Evolutionary conservation across 768 basidiomycete genomes (phyloP).

Genomic region (Mycena vulgaris): DNA sequence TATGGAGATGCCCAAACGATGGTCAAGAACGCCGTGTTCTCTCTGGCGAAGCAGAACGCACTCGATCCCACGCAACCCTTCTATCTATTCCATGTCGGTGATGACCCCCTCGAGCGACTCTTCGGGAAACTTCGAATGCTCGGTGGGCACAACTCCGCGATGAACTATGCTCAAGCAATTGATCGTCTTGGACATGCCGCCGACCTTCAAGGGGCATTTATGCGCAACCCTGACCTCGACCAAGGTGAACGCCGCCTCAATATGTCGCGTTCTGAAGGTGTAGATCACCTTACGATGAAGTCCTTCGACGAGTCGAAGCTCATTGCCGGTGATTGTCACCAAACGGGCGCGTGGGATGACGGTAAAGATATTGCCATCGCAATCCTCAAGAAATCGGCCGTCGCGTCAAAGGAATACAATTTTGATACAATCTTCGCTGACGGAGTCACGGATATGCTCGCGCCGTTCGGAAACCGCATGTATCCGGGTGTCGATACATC

Average conservation of each 20-base stretch:
- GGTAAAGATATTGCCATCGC: neutral
- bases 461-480: neutral
- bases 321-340: neutral
- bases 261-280: conserved; percentile 23
- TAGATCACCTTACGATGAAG: conserved; percentile 24
- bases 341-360: neutral
- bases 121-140: conserved; percentile 46
- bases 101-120: conserved; percentile 47
- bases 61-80: conserved; percentile 41
- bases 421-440: conserved; percentile 15
- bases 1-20: conserved; percentile 49
- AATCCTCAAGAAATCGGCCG: neutral
- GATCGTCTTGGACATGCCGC: conserved; percentile 15
- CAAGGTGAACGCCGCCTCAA: conserved; percentile 20
- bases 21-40: conserved; percentile 43
- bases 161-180: conserved; percentile 23
- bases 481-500: conserved; percentile 20
- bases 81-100: conserved; percentile 43
- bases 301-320: conserved; percentile 15
- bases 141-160: conserved; percentile 26
- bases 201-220: conserved; percentile 12
- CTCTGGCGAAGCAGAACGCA: conserved; percentile 40
- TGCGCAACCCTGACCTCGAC: conserved; percentile 23
- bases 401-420: neutral
- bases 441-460: conserved; percentile 12